phyloP scores from a whole-genome alignment of 2,329 filamentous ascomycete genomes.

The Xylaria sp. region DNA sequence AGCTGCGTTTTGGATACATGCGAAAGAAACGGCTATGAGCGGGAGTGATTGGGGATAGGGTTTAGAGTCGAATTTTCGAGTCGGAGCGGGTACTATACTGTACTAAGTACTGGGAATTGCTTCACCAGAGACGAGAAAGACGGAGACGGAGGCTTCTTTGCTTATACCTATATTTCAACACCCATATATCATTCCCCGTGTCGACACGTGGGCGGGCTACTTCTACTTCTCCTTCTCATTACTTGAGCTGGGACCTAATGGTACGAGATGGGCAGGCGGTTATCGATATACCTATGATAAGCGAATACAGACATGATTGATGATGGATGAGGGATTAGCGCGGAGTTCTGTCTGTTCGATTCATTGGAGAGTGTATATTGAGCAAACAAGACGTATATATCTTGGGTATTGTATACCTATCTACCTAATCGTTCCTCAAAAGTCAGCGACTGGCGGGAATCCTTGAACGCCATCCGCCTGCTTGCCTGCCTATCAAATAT shows the following conservation, averaged over 20 bases:
- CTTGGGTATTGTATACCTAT: slow-evolving; percentile 26
- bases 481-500: slow-evolving; percentile 27
- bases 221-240: slow-evolving; percentile 13
- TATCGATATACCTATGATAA: not conserved
- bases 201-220: slow-evolving; percentile 14
- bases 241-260: slow-evolving; percentile 30
- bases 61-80: slow-evolving; percentile 5
- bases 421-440: not conserved
- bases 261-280: not conserved
- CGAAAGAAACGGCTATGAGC: not conserved
- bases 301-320: slow-evolving; percentile 28
- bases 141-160: slow-evolving; percentile 1
- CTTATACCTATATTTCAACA: not conserved
- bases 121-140: slow-evolving; percentile 13
- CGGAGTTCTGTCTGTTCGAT: slow-evolving; percentile 9
- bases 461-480: slow-evolving; percentile 29
- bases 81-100: slow-evolving; percentile 5
- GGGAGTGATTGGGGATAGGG: not conserved
- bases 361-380: slow-evolving; percentile 22
- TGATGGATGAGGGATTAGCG: slow-evolving; percentile 26
- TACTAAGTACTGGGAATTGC: slow-evolving; percentile 8
- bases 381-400: slow-evolving; percentile 19
- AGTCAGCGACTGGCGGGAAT: slow-evolving; percentile 15
- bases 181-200: slow-evolving; percentile 11
- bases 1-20: not conserved